phyloP scores from a whole-genome alignment of 75 land plant genomes.

The Chamaecyparis obtusa region DNA sequence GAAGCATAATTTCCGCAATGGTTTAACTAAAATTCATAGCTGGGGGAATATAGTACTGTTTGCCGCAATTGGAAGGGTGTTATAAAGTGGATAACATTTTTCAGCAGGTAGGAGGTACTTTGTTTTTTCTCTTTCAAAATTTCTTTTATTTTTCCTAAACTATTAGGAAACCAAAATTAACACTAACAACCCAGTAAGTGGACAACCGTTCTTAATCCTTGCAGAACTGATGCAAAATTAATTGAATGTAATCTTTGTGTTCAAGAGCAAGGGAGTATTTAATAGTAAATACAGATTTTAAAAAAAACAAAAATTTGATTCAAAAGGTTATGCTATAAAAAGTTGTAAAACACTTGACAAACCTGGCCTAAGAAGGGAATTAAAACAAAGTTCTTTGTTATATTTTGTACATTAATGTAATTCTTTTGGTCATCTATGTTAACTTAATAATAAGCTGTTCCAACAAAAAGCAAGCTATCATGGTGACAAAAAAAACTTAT shows the following conservation, averaged over 20 bases:
- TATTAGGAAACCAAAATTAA: not conserved
- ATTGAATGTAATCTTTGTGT: not conserved
- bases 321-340: not conserved
- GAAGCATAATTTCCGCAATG: not conserved
- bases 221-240: not conserved
- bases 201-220: not conserved
- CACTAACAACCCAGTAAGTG: not conserved
- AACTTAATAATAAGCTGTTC: not conserved
- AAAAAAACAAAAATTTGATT: not conserved
- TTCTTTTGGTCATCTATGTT: not conserved
- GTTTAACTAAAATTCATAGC: not conserved
- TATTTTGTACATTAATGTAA: not conserved
- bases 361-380: not conserved
- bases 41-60: not conserved
- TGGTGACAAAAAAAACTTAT: not conserved
- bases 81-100: not conserved
- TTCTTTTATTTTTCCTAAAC: not conserved
- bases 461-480: not conserved
- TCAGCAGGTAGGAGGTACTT: not conserved
- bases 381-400: not conserved
- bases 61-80: not conserved
- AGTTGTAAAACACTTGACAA: not conserved
- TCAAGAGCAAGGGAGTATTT: not conserved
- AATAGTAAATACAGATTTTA: not conserved
- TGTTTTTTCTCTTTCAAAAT: not conserved